Evolutionary conservation across 169 alveolate species (phyloP), one percentile per base, ranked within the genome.

Genomic region (Plasmodium coatneyi): DNA sequence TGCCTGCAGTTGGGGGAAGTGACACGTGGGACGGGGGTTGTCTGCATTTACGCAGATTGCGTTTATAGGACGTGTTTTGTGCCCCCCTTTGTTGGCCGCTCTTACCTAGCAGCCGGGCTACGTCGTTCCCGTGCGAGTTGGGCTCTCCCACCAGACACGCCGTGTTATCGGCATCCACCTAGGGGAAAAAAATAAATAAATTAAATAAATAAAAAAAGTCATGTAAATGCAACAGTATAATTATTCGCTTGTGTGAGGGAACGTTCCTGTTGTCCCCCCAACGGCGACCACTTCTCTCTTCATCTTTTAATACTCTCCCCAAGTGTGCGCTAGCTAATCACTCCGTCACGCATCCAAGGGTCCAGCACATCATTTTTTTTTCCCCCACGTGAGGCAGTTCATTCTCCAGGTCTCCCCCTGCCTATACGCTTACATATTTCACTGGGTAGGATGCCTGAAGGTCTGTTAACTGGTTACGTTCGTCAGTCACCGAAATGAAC

Each of bases 161-260:
- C 19, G 90, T 80, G 30, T 89, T 89, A 49, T 89, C 94, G 0
- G 94, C 94, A 80, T 89, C 94, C 9, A 22, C 80, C 94, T 89
- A 19, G 16, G 30, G 36, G n/a, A 10, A 34, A 43, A 84, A 74
- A 74, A 46, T 30, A 84, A 43, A 52, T 10, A 82, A 28, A 72
- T 34, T n/a, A n/a, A n/a, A n/a, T n/a, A n/a, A 76, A 76, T 36
- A n/a, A 12, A 34, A 19, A 16, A 56, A 54, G 4, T 56, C 0
- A 19, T 60, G n/a, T 0, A 43, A 0, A 3, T n/a, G 5, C 54
- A 43, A 12, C 54, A 43, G 54, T n/a, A 10, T 12, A 16, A 43
- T 12, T 41, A 41, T 41, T 41, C 10, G 54, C 54, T 43, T 9
- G n/a, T 43, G n/a, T 9, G 54, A 43, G 5, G 16, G n/a, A 10